A percentile compares a stretch with the other conserved stretches of the same genome.
phyloP scores from a whole-genome alignment of 169 alveolate genomes.

The Besnoitia besnoiti region DNA sequence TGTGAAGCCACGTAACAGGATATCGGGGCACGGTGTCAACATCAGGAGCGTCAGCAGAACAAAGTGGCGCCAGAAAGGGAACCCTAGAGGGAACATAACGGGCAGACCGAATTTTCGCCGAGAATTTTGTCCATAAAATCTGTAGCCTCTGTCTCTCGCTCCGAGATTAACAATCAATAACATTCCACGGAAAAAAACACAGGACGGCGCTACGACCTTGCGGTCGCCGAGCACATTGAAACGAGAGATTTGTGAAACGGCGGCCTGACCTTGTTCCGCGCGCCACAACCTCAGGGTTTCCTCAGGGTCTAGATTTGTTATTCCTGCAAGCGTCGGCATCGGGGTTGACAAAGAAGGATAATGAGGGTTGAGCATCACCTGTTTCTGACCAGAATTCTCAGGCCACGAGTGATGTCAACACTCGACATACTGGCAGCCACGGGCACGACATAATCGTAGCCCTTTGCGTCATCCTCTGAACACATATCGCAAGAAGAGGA shows the following conservation, averaged over 20 bases:
- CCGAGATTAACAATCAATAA: neutral
- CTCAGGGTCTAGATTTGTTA: neutral
- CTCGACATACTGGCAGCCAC: neutral
- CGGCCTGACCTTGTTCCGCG: conserved; percentile 19
- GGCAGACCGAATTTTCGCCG: neutral
- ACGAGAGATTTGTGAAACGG: neutral
- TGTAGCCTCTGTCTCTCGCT: neutral
- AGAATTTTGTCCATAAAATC: neutral
- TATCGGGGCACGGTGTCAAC: too few relatives aligned
- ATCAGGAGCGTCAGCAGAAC: too few relatives aligned
- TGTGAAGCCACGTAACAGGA: neutral
- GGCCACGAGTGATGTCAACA: neutral
- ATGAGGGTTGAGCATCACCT: too few relatives aligned
- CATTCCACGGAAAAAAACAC: too few relatives aligned
- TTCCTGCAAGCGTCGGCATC: neutral
- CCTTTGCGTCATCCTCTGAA: neutral
- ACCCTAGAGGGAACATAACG: too few relatives aligned
- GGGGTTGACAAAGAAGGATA: too few relatives aligned
- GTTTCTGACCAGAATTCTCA: too few relatives aligned
- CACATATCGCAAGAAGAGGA: too few relatives aligned
- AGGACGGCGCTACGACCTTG: neutral
- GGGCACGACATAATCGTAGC: neutral
- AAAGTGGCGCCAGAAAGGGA: too few relatives aligned
- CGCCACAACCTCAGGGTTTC: neutral
- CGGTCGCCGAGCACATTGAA: neutral